A percentile compares a stretch with the other conserved stretches of the same genome.
Conservation (phyloP, 2,329 filamentous ascomycete genomes). For the Fonsecaea monophora region DNA sequence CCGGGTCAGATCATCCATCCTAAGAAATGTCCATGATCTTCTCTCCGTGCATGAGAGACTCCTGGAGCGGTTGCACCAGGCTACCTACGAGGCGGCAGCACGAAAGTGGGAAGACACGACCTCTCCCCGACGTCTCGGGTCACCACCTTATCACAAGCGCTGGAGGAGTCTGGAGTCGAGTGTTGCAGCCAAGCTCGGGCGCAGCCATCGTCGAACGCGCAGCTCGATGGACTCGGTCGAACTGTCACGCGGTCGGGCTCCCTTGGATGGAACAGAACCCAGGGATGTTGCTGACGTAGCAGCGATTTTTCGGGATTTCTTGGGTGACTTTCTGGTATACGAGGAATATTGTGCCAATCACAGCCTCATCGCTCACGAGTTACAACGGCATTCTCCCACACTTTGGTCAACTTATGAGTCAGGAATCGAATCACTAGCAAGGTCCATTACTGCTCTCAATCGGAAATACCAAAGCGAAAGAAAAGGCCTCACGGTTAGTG, state of each 20-base stretch:
- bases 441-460: constrained; percentile 74
- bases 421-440: constrained; percentile 82
- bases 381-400: constrained; percentile 71
- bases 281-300: constrained; percentile 62
- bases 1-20: constrained; percentile 73
- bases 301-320: constrained; percentile 66
- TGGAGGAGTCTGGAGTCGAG: constrained; percentile 52
- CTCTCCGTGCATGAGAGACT: constrained; percentile 83
- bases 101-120: constrained; percentile 39
- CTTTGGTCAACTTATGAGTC: constrained; percentile 82
- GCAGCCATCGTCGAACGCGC: constrained; percentile 22
- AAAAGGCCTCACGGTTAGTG: constrained; percentile 81
- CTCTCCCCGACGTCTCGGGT: constrained; percentile 35
- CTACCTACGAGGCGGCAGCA: constrained; percentile 34
- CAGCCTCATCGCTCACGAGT: constrained; percentile 80
- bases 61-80: constrained; percentile 73
- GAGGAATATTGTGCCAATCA: constrained; percentile 92
- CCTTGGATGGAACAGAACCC: constrained; percentile 53
- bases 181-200: constrained; percentile 37
- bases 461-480: constrained; percentile 67
- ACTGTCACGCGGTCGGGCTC: constrained; percentile 18
- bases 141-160: constrained; percentile 28
- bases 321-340: constrained; percentile 82
- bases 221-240: constrained; percentile 37
- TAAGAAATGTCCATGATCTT: constrained; percentile 79